These are phyloP conservation scores for Elaeis oleifera DNA, from an alignment of 202 grass and related monocot genomes.

Conservation along the genomic window DNA sequence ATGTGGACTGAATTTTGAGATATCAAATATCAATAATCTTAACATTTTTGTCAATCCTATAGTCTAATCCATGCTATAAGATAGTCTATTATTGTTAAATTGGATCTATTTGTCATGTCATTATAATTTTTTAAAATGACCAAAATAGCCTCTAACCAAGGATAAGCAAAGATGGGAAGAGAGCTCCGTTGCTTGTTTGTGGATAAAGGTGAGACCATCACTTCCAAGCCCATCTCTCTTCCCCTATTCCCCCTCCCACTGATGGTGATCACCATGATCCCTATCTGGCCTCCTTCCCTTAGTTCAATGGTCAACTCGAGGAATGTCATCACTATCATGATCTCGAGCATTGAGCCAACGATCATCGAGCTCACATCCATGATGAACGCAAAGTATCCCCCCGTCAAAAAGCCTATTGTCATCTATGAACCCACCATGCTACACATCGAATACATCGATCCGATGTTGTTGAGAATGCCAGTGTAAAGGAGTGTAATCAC, in stretches of 20 bases:
- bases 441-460: conserved; percentile 70
- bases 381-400: conserved; percentile 57
- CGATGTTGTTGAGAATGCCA: conserved; percentile 63
- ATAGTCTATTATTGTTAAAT: too few relatives aligned
- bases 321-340: conserved; percentile 57
- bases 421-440: conserved; percentile 48
- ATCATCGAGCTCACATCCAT: conserved; percentile 44
- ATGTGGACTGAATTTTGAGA: too few relatives aligned
- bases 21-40: too few relatives aligned
- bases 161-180: too few relatives aligned
- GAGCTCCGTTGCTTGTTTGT: too few relatives aligned
- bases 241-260: background rate
- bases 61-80: too few relatives aligned
- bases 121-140: too few relatives aligned
- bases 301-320: conserved; percentile 63
- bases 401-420: conserved; percentile 42
- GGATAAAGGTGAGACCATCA: too few relatives aligned
- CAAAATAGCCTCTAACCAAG: too few relatives aligned
- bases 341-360: conserved; percentile 46
- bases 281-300: conserved; percentile 52
- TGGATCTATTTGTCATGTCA: too few relatives aligned
- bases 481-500: conserved; percentile 55
- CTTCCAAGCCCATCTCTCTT: too few relatives aligned
- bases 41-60: too few relatives aligned
- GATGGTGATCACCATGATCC: conserved; percentile 51